These are phyloP conservation scores for Fermentozyma sake DNA, from an alignment of 1,139 yeast genomes.

Conservation along the genomic window DNA sequence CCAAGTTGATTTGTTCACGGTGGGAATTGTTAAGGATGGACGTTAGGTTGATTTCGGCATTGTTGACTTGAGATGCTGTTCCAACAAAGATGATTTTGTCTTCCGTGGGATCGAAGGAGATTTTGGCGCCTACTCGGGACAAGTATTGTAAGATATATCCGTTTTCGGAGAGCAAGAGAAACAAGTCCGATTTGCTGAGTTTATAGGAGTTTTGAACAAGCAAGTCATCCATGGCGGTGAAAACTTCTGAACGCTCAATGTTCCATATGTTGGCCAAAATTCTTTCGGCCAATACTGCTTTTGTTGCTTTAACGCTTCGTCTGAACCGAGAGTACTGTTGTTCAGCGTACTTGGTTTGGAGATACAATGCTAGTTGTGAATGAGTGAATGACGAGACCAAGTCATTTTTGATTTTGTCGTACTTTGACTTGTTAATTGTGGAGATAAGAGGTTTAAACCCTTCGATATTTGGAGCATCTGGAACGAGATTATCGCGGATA, in stretches of 20 bases:
- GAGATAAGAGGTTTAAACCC: conserved; percentile 8
- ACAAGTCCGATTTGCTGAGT: conserved; percentile 41
- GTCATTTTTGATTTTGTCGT: conserved; percentile 10
- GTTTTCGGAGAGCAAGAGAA: conserved; percentile 43
- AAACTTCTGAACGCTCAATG: conserved; percentile 21
- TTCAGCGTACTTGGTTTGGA: conserved; percentile 7
- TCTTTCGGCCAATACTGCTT: conserved; percentile 10
- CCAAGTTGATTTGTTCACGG: conserved; percentile 29
- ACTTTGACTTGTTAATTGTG: conserved; percentile 9
- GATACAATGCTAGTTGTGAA: conserved; percentile 10
- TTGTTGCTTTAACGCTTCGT: conserved; percentile 13
- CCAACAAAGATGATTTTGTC: conserved; percentile 23
- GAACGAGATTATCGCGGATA: conserved; percentile 1
- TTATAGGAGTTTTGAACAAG: conserved; percentile 33
- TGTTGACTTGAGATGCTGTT: conserved; percentile 29
- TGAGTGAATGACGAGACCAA: conserved; percentile 11
- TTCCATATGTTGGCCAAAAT: conserved; percentile 41
- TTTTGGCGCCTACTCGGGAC: conserved; percentile 52
- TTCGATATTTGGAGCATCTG: conserved; percentile 7
- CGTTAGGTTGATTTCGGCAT: conserved; percentile 29
- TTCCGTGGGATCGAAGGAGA: conserved; percentile 30
- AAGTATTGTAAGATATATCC: conserved; percentile 47
- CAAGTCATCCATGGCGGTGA: conserved; percentile 35
- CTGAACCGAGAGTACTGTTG: conserved; percentile 6
- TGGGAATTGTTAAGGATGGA: conserved; percentile 32